Evolutionary conservation across 305 asterid species (phyloP).

Genomic region (Fraxinus angustifolia): DNA sequence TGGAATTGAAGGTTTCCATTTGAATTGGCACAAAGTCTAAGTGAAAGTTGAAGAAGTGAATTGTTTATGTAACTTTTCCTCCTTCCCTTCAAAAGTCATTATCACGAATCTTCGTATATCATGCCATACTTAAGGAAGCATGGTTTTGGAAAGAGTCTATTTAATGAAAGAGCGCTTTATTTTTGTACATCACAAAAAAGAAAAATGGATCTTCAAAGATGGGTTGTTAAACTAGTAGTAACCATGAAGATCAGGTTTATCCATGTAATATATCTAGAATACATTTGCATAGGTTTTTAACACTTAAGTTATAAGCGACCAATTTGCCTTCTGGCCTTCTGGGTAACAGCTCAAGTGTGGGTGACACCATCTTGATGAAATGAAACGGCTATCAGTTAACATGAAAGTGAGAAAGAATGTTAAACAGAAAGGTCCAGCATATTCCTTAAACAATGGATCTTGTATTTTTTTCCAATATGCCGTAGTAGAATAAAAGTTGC

Average conservation of each 20-base stretch:
- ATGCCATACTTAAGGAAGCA: background rate
- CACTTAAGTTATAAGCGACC: background rate
- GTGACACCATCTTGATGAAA: background rate
- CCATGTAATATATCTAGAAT: background rate
- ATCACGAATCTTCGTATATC: background rate
- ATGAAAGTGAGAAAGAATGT: background rate
- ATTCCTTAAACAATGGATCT: background rate
- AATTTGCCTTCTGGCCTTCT: background rate
- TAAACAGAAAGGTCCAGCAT: background rate
- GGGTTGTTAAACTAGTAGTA: background rate
- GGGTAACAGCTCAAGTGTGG: background rate
- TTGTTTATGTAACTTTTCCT: background rate
- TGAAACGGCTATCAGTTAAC: background rate
- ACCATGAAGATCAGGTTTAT: background rate
- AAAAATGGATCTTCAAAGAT: background rate
- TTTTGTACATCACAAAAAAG: background rate
- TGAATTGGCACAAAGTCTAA: background rate
- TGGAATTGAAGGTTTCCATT: background rate
- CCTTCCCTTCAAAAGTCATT: background rate
- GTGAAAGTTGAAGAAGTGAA: background rate
- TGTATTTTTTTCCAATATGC: background rate
- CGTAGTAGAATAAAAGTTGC: background rate
- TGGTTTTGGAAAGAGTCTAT: background rate
- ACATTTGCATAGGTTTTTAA: background rate
- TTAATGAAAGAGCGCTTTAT: background rate